Evolutionary conservation across 176 grass and related monocot genomes (phyloP), one percentile per base, ranked within the genome.

Genomic region (Oryza australiensis): DNA sequence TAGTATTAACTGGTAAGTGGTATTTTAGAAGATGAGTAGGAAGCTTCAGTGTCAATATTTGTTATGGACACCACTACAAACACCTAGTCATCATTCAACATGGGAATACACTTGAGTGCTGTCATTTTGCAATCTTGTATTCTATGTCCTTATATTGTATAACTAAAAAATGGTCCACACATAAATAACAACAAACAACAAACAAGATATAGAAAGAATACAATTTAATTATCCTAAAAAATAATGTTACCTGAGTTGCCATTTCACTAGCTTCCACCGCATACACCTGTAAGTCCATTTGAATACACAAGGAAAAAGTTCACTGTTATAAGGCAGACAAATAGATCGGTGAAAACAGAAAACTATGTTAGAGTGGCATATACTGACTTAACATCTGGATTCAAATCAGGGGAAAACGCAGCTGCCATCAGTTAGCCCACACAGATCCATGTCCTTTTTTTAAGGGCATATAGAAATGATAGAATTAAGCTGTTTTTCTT

Each of bases 241-340:
- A 40, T 68, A 73, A 34, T 65, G 45, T 29, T 94, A 97, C 94
- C 94, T 97, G 94, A 16, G 46, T 70, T 74, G 91, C 91, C 29
- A 97, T 94, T 74, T 97, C 91, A 76, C 94, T 94, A 46, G 94
- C 94, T 63, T 97, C 94, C 70, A 97, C 84, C 29, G 85, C 94
- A 72, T 94, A 97, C 13, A 97, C 94, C 94, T 97, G 77, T 86
- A 80, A 77, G 2, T 70, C 48, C 8, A 42, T 70, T 48, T 68
- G 45, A 75, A 75, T 29, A 84, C 27, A 18, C 12, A 68, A 38
- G 10, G 42, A 55, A 20, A n/a, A 74, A n/a, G 34, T 4, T 53
- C 5, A 40, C 16, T 45, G 7, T 59, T n/a, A 62, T 63, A 73
- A 59, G 75, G 42, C 26, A 27, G 38, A 79, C 18, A 57, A 43